These are phyloP conservation scores for Penicillium samsonianum DNA, from an alignment of 495 filamentous ascomycete genomes.

Conservation along the genomic window DNA sequence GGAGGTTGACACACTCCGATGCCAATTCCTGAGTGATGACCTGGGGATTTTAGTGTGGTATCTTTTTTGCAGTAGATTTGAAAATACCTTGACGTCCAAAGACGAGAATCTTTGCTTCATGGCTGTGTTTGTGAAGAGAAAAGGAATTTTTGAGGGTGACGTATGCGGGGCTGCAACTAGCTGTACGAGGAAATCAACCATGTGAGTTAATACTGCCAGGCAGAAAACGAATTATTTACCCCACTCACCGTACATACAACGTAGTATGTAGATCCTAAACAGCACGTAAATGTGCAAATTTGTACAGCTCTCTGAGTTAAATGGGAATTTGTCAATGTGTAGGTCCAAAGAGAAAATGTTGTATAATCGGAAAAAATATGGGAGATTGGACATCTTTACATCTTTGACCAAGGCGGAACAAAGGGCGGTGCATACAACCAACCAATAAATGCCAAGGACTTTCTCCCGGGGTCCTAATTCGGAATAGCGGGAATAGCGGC, in stretches of 20 bases:
- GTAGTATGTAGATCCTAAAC: background rate
- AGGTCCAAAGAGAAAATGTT: background rate
- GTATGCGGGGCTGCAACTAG: conserved; percentile 49
- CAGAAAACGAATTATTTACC: background rate
- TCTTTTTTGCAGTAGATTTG: background rate
- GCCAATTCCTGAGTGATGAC: conserved; percentile 93
- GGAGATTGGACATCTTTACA: background rate
- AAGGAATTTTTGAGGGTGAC: conserved; percentile 47
- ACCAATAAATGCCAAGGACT: background rate
- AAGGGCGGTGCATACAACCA: background rate
- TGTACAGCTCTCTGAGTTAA: background rate
- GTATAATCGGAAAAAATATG: background rate
- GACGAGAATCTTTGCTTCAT: conserved; percentile 99
- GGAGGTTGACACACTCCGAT: conserved; percentile 67
- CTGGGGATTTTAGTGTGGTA: conserved; percentile 41
- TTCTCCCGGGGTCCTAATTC: conserved; percentile 7
- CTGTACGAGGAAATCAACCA: background rate
- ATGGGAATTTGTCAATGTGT: background rate
- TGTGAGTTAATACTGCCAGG: background rate
- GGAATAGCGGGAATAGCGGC: conserved; percentile 12
- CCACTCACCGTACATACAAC: background rate
- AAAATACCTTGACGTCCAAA: conserved; percentile 75
- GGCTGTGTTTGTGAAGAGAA: conserved; percentile 16
- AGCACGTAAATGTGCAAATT: background rate
- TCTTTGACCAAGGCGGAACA: background rate